phyloP scores from a whole-genome alignment of 139 green algal species.

The Picochlorum sp. region DNA sequence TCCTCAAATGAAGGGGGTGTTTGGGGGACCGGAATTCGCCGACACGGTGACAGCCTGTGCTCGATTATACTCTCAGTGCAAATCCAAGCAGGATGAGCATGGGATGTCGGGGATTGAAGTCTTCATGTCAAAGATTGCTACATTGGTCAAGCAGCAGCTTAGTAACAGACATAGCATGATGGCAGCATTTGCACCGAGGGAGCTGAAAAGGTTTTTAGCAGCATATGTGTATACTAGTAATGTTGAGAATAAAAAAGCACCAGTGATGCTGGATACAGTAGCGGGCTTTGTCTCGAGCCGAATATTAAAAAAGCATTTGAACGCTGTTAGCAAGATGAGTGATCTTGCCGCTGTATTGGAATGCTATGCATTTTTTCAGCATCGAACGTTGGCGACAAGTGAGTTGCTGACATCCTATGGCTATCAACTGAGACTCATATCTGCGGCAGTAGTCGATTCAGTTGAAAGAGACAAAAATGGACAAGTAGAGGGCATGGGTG shows the following conservation, averaged over 20 bases:
- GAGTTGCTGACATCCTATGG: slow-evolving; percentile 27
- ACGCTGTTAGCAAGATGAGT: slow-evolving; percentile 13
- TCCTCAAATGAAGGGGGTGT: slow-evolving; percentile 5
- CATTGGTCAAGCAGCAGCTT: slow-evolving; percentile 30
- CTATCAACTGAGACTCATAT: slow-evolving; percentile 15
- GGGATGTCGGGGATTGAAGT: not conserved
- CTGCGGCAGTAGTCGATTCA: not conserved
- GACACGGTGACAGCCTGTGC: no score
- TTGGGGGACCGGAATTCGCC: slow-evolving; percentile 10
- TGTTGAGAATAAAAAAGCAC: not conserved
- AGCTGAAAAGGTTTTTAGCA: slow-evolving; percentile 28
- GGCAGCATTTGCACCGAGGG: slow-evolving; percentile 19
- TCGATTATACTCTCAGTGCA: no score
- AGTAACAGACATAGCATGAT: slow-evolving; percentile 28
- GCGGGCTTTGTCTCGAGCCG: slow-evolving; percentile 20
- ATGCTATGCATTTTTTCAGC: slow-evolving; percentile 21
- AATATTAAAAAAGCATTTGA: slow-evolving; percentile 25
- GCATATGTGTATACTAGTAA: not conserved
- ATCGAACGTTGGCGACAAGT: slow-evolving; percentile 24
- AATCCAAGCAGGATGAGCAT: not conserved
- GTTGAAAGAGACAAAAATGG: not conserved
- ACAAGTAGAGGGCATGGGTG: not conserved
- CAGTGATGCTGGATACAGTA: slow-evolving; percentile 24
- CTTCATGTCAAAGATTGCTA: slow-evolving; percentile 19
- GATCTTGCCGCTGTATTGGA: slow-evolving; percentile 18